These are phyloP conservation scores for Dendrostoma leiphaemia DNA, from an alignment of 2,329 filamentous ascomycete species.

Conservation along the genomic window DNA sequence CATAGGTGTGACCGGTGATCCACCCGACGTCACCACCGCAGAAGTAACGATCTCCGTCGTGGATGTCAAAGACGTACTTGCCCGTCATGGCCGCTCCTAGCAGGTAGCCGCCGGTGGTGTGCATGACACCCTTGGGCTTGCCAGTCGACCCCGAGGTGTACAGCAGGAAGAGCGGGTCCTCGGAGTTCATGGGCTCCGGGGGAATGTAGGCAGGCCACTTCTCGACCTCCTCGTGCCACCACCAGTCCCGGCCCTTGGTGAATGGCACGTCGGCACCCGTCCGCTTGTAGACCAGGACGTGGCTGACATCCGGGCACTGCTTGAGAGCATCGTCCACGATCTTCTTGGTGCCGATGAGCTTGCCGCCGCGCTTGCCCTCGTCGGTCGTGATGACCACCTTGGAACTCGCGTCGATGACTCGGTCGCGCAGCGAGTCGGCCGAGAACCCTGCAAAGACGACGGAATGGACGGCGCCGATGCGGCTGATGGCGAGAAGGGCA, in stretches of 20 bases:
- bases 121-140: slow-evolving; percentile 98
- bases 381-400: slow-evolving; percentile 96
- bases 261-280: slow-evolving; percentile 91
- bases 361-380: slow-evolving; percentile 96
- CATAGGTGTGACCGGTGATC: slow-evolving; percentile 99
- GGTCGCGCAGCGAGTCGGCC: slow-evolving; percentile 90
- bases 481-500: slow-evolving; percentile 84
- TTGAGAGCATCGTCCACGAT: slow-evolving; percentile 97
- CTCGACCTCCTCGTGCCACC: slow-evolving; percentile 98
- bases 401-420: slow-evolving; percentile 85
- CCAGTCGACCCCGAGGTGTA: slow-evolving; percentile 98
- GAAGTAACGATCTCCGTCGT: slow-evolving; percentile 91
- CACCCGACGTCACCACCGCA: slow-evolving; percentile 98
- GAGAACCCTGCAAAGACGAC: slow-evolving; percentile 98
- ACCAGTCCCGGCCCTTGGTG: slow-evolving; percentile 84
- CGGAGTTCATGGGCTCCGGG: slow-evolving; percentile 84
- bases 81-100: slow-evolving; percentile 88
- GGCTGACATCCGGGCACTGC: slow-evolving; percentile 85
- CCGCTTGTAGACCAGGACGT: slow-evolving; percentile 90
- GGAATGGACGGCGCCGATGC: slow-evolving; percentile 94
- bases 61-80: slow-evolving; percentile 99
- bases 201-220: slow-evolving; percentile 94
- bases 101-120: slow-evolving; percentile 95
- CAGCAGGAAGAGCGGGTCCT: slow-evolving; percentile 94
- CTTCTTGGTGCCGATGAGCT: slow-evolving; percentile 97